Evolutionary conservation across 257 asterid species (phyloP), one percentile per base, ranked within the genome.

Genomic region (Echites panduratus): DNA sequence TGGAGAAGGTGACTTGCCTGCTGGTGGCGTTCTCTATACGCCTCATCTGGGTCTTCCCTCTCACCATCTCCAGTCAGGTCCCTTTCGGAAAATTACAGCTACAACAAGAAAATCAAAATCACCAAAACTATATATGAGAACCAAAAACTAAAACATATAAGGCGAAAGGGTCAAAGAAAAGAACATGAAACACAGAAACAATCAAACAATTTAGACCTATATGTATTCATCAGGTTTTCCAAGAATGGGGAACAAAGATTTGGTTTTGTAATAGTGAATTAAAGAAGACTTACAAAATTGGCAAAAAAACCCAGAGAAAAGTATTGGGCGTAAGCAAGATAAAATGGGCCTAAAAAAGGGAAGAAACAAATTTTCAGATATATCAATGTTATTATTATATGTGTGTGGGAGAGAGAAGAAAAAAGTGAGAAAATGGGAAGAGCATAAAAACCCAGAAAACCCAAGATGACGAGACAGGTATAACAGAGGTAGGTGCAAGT

Each of bases 21-120:
- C 97, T 90, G 8, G 97, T 89, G 5, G 94, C 95, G 90, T 90
- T 89, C 72, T 93, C 98, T 67, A 93, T 93, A 70, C 93, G 96
- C 93, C 90, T 78, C 96, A 93, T 86, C 89, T 90, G 89, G 40
- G 98, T 93, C 74, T 93, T 93, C n/a, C 98, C 98, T 75, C 98
- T 74, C 82, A 89, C 98, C 98, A 93, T n/a, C n/a, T n/a, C n/a
- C n/a, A n/a, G n/a, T n/a, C n/a, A n/a, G n/a, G n/a, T n/a, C n/a
- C n/a, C n/a, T n/a, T n/a, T n/a, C n/a, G n/a, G n/a, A 68, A 24
- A 63, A 14, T 68, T 6, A 40, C 43, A 40, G 43, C 43, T 40
- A n/a, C n/a, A 40, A 40, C 27, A 24, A 19, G 38, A 3, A 75
- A 50, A 49, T 24, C 52, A 47, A 13, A 49, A 1, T 1, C 4